Evolutionary conservation across 371 early-diverging fungal genomes (phyloP), one percentile per base, ranked within the genome.

Genomic region (Rhizopus delemar): DNA sequence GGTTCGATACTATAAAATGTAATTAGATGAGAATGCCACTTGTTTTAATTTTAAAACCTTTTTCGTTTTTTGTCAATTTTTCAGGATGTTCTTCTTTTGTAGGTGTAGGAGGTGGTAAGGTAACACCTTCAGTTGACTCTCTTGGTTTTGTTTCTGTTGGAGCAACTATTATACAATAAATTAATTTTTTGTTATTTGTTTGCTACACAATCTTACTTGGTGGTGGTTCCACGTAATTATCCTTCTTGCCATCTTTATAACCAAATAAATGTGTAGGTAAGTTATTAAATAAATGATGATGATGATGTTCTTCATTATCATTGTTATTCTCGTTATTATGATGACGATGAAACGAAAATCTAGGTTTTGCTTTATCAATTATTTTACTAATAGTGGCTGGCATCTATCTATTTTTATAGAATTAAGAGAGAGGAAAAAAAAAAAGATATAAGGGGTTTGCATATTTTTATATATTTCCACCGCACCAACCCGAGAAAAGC

Each of bases 291-390:
- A 41, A 34, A 9, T 39, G n/a, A 34, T 61, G 56, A 33, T 56
- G 60, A 9, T 55, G 45, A 11, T 55, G 31, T 12, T 55, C 56
- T 41, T 32, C 45, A 43, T 38, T 45, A 48, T 50, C 35, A 32
- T 38, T 16, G 22, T 57, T 49, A 43, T 38, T 45, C 16, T 50
- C 35, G 22, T 38, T 16, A 22, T 57, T 49, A 15, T 43, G 15
- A 22, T 62, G 51, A 36, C 41, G 63, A 35, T 63, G 52, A 39
- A 62, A 59, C 1, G 67, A 62, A 41, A 66, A 54, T 35, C 53
- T 53, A 8, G 66, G 62, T 45, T 66, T 66, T 31, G 62, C 67
- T 15, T 66, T 66, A 33, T 66, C 62, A 13, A 66, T 62, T 0
- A 66, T 32, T 62, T 66, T 66, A 46, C 55, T 62, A 4, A 66